Percentiles rank a stretch among this genome's conserved stretches.
Conservation (phyloP, 768 basidiomycete species). For the Omphalotus guepiniiformis region DNA sequence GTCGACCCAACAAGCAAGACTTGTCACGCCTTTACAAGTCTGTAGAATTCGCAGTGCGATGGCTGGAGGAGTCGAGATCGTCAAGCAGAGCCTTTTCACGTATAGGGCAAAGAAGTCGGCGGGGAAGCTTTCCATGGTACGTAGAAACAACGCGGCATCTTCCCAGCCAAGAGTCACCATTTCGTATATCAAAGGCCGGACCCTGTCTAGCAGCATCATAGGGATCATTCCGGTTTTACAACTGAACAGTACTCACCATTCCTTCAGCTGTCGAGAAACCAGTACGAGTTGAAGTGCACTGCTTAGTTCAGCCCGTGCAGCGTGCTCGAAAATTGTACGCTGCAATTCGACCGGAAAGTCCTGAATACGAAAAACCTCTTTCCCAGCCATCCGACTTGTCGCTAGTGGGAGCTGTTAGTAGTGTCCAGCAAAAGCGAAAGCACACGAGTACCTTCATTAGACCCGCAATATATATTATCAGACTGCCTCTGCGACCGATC, state of each 20-base stretch:
- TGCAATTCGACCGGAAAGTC: constrained; percentile 36
- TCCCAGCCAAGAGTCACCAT: constrained; percentile 29
- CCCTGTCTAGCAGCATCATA: constrained; percentile 21
- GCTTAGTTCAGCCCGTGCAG: constrained; percentile 23
- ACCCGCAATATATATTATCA: too few relatives aligned
- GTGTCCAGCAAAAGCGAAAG: too few relatives aligned
- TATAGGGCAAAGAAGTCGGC: constrained; percentile 29
- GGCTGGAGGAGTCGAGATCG: constrained; percentile 24
- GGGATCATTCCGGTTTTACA: neutral
- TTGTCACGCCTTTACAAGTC: constrained; percentile 32
- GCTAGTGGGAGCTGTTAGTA: too few relatives aligned
- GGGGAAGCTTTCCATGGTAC: constrained; percentile 29
- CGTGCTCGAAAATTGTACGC: constrained; percentile 32
- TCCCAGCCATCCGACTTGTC: too few relatives aligned
- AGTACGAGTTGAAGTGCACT: constrained; percentile 27
- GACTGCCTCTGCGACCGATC: too few relatives aligned
- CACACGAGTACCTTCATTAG: too few relatives aligned
- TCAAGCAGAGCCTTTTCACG: constrained; percentile 37
- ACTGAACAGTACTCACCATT: constrained; percentile 25
- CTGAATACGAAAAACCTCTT: constrained; percentile 4
- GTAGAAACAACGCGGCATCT: constrained; percentile 31
- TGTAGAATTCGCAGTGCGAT: constrained; percentile 28
- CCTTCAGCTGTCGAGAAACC: constrained; percentile 30
- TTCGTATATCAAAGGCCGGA: constrained; percentile 35
- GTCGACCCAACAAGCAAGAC: constrained; percentile 37